These are phyloP conservation scores for Aegilops tauschii DNA, from an alignment of 176 grass and related monocot genomes.

Conservation along the genomic window DNA sequence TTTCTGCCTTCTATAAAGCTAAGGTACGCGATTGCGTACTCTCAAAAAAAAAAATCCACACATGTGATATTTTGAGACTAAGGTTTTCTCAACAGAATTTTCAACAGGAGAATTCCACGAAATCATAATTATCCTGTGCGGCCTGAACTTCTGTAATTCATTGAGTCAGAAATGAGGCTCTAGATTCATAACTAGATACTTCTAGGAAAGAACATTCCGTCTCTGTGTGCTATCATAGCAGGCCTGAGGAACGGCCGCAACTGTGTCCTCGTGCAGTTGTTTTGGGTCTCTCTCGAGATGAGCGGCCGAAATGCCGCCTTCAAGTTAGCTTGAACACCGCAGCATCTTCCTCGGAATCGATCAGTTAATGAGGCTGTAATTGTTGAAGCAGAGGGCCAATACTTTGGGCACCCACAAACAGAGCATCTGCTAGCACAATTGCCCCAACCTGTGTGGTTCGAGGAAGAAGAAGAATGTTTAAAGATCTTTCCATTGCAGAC, in stretches of 20 bases:
- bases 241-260: neutral
- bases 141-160: neutral
- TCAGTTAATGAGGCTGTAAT: constrained; percentile 41
- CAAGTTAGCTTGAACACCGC: neutral
- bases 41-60: too few species aligned
- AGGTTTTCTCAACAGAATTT: neutral
- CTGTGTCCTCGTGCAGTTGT: neutral
- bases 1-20: too few species aligned
- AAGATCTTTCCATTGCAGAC: neutral
- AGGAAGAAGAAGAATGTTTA: neutral
- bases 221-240: neutral
- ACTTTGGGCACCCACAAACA: constrained; percentile 75
- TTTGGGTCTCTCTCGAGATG: neutral
- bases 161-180: neutral
- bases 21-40: too few species aligned
- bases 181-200: neutral
- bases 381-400: constrained; percentile 80
- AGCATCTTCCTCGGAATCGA: neutral
- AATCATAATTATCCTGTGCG: neutral
- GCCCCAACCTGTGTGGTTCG: constrained; percentile 66
- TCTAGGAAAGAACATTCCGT: neutral
- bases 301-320: neutral
- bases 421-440: constrained; percentile 67
- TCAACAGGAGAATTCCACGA: neutral
- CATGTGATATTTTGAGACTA: neutral